Percentiles rank a stretch among this genome's conserved stretches.
These are phyloP conservation scores for Coemansia sp. DNA, from an alignment of 192 early-diverging fungal genomes.

Conservation along the genomic window DNA sequence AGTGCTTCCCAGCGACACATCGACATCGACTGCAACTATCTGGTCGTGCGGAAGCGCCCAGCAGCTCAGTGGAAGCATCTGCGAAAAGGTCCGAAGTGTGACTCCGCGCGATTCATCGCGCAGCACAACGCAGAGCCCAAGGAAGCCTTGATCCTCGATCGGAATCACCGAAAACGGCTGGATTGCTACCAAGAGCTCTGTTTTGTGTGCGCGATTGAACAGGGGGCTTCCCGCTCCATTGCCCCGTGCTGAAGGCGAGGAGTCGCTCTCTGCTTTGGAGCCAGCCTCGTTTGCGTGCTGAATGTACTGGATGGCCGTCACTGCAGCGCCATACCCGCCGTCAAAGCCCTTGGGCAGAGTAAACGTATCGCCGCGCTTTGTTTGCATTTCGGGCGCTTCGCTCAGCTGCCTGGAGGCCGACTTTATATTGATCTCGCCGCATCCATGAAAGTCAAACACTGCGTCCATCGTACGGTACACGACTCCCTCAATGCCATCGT, in stretches of 20 bases:
- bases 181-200: slow-evolving; percentile 41
- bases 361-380: slow-evolving; percentile 49
- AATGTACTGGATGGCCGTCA: slow-evolving; percentile 43
- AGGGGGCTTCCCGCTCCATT: slow-evolving; percentile 27
- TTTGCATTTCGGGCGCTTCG: slow-evolving; percentile 46
- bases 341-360: slow-evolving; percentile 54
- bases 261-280: neutral
- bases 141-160: slow-evolving; percentile 47
- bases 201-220: slow-evolving; percentile 46
- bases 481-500: slow-evolving; percentile 33
- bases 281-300: slow-evolving; percentile 26
- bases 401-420: slow-evolving; percentile 28
- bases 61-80: slow-evolving; percentile 53
- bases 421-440: slow-evolving; percentile 41
- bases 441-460: slow-evolving; percentile 48
- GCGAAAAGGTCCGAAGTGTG: slow-evolving; percentile 51
- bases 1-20: slow-evolving; percentile 37
- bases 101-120: slow-evolving; percentile 32
- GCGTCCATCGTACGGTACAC: slow-evolving; percentile 50
- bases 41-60: slow-evolving; percentile 52
- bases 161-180: slow-evolving; percentile 51
- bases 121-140: slow-evolving; percentile 43
- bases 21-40: slow-evolving; percentile 49
- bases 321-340: slow-evolving; percentile 48
- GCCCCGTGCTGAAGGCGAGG: neutral